These are phyloP conservation scores for Euptelea pleiosperma DNA, from an alignment of 164 flowering plant species.

Conservation along the genomic window DNA sequence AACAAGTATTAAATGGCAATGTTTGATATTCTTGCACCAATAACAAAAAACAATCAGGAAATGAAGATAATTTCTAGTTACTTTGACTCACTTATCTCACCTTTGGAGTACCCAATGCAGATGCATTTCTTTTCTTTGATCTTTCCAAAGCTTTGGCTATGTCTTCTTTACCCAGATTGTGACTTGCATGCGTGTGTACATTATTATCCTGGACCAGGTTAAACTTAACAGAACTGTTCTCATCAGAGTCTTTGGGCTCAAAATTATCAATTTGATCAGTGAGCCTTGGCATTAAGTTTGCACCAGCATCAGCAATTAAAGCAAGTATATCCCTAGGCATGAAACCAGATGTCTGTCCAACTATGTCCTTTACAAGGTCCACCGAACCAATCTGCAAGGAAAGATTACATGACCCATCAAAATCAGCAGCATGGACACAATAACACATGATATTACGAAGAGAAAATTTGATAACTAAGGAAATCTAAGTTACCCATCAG, in stretches of 20 bases:
- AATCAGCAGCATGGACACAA: constrained; percentile 15
- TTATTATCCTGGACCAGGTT: constrained; percentile 17
- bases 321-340: constrained; percentile 78
- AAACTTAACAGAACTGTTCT: constrained; percentile 7
- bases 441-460: background rate
- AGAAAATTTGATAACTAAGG: background rate
- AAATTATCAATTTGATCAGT: constrained; percentile 10
- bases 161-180: constrained; percentile 44
- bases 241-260: constrained; percentile 21
- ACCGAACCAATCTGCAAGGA: constrained; percentile 48
- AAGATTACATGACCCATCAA: constrained; percentile 21
- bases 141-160: constrained; percentile 64
- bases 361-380: constrained; percentile 60
- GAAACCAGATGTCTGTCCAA: constrained; percentile 88
- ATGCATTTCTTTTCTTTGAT: constrained; percentile 84
- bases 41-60: too few species aligned
- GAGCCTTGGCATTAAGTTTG: constrained; percentile 41
- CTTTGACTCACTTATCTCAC: constrained; percentile 27
- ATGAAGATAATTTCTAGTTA: background rate
- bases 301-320: constrained; percentile 82
- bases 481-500: background rate
- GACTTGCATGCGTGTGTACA: constrained; percentile 19
- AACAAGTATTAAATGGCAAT: too few species aligned
- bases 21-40: too few species aligned
- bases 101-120: constrained; percentile 92